A percentile compares a stretch with the other conserved stretches of the same genome.
Evolutionary conservation across 768 basidiomycete species (phyloP).

Genomic region (Crassisporium funariophilum): DNA sequence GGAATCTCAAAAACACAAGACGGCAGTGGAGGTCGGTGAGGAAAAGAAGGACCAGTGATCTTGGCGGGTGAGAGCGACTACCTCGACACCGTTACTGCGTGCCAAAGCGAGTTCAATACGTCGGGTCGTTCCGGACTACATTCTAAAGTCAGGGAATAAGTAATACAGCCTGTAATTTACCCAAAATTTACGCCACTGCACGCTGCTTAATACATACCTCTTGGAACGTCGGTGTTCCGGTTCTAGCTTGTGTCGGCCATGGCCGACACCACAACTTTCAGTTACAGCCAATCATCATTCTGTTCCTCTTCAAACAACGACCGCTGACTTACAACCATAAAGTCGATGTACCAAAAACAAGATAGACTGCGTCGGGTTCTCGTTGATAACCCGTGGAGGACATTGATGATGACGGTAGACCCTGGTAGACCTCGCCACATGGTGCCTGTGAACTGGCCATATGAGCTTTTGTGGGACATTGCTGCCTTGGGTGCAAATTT

Average conservation of each 20-base stretch:
- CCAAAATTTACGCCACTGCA: slow-evolving; percentile 6
- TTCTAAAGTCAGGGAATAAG: too few species aligned
- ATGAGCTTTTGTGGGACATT: slow-evolving; percentile 13
- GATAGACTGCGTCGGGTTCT: background rate
- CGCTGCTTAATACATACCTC: too few species aligned
- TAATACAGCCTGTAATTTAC: slow-evolving; percentile 4
- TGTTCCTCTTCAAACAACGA: too few species aligned
- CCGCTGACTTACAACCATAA: too few species aligned
- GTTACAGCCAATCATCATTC: too few species aligned
- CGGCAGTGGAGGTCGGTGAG: slow-evolving; percentile 20
- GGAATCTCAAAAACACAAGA: slow-evolving; percentile 33
- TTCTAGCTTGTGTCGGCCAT: too few species aligned
- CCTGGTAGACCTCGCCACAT: slow-evolving; percentile 8
- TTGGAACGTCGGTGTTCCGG: too few species aligned
- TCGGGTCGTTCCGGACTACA: too few species aligned
- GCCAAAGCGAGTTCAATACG: too few species aligned
- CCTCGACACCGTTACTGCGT: background rate
- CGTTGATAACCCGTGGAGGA: slow-evolving; percentile 1
- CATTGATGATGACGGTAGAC: slow-evolving; percentile 10
- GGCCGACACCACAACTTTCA: too few species aligned
- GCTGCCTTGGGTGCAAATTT: slow-evolving; percentile 11
- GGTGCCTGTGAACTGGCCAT: slow-evolving; percentile 5
- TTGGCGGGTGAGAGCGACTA: slow-evolving; percentile 2
- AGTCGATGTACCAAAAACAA: too few species aligned
- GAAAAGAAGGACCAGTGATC: slow-evolving; percentile 45